Conservation (phyloP, 345 rosid genomes). For the Bruguiera gymnorhiza region DNA sequence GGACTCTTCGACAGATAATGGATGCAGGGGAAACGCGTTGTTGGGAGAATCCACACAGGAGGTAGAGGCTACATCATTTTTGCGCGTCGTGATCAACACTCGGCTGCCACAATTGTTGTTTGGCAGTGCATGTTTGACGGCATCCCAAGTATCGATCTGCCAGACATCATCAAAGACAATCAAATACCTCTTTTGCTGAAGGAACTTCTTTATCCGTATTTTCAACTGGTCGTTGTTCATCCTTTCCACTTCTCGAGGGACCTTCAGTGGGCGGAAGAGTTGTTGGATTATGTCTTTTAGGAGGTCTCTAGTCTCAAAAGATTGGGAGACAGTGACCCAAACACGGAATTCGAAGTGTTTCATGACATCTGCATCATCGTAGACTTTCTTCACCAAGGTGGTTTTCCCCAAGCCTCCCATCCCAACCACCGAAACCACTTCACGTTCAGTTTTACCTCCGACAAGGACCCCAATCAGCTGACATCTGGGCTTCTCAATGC, state of each 20-base stretch:
- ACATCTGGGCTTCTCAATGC: constrained; percentile 20
- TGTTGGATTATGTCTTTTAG: constrained; percentile 17
- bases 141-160: constrained; percentile 15
- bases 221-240: constrained; percentile 10
- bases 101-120: constrained; percentile 11
- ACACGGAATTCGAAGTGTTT: constrained; percentile 13
- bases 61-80: constrained; percentile 9
- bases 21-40: constrained; percentile 1
- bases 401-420: constrained; percentile 30
- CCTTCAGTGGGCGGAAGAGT: not conserved
- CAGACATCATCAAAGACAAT: constrained; percentile 22
- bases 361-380: constrained; percentile 19
- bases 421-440: constrained; percentile 23
- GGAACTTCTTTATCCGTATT: constrained; percentile 2
- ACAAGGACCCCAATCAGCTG: constrained; percentile 17
- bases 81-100: constrained; percentile 11
- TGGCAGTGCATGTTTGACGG: constrained; percentile 11
- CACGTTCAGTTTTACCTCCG: constrained; percentile 5
- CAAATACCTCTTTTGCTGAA: constrained; percentile 10
- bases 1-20: constrained; percentile 14
- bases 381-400: constrained; percentile 22
- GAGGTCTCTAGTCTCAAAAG: constrained; percentile 12
- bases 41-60: constrained; percentile 10
- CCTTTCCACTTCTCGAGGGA: constrained; percentile 4
- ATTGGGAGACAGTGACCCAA: constrained; percentile 24